Evolutionary conservation across 2,329 filamentous ascomycete genomes (phyloP).

Genomic region (Sporothrix dimorphospora): DNA sequence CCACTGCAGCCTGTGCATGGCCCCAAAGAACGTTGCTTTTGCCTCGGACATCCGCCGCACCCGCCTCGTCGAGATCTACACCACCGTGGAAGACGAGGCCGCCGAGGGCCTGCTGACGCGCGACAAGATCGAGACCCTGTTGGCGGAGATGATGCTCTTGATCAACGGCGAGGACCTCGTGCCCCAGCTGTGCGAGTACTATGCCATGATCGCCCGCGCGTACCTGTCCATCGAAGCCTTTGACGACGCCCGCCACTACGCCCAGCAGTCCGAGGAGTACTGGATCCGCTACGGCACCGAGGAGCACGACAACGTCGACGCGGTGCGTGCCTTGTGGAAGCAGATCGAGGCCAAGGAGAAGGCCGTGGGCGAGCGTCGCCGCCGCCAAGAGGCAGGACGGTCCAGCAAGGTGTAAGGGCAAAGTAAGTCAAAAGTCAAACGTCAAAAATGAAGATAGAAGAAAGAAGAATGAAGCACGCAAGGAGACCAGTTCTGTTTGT

Average conservation of each 20-base stretch:
- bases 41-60: constrained; percentile 41
- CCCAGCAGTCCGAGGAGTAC: constrained; percentile 31
- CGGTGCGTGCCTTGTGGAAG: constrained; percentile 30
- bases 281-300: constrained; percentile 31
- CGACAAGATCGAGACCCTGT: constrained; percentile 29
- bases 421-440: neutral
- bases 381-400: neutral
- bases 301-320: constrained; percentile 32
- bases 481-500: neutral
- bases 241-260: constrained; percentile 26
- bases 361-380: neutral
- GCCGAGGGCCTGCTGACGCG: constrained; percentile 21
- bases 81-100: constrained; percentile 29
- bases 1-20: constrained; percentile 42
- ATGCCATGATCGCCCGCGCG: constrained; percentile 36
- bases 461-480: neutral
- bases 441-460: too few relatives aligned
- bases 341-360: constrained; percentile 23
- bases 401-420: neutral
- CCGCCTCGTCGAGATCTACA: constrained; percentile 36
- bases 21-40: constrained; percentile 34
- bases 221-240: constrained; percentile 31
- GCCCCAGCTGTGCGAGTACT: constrained; percentile 39
- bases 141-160: constrained; percentile 34
- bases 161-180: constrained; percentile 37